phyloP scores from a whole-genome alignment of 768 basidiomycete genomes.

The Tulasnella sp. region DNA sequence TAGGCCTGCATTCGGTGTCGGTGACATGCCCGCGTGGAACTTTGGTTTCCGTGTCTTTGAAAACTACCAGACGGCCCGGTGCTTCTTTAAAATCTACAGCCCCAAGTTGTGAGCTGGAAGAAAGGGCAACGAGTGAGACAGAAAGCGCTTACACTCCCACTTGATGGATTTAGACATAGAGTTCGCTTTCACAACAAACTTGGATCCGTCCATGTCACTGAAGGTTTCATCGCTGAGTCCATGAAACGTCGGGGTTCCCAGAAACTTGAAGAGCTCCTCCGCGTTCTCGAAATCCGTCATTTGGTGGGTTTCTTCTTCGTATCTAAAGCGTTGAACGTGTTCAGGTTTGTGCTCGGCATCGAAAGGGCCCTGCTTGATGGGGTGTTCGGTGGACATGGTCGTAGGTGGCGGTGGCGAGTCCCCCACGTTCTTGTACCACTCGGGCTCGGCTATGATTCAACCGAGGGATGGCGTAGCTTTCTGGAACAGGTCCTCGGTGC shows the following conservation, averaged over 20 bases:
- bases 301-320: slow-evolving; percentile 1
- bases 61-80: neutral
- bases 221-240: neutral
- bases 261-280: slow-evolving; percentile 10
- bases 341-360: neutral
- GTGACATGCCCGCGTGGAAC: slow-evolving; percentile 12
- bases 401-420: no score
- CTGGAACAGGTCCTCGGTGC: no score
- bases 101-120: neutral
- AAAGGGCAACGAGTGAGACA: neutral
- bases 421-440: no score
- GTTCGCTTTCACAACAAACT: neutral
- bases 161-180: slow-evolving; percentile 15
- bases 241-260: neutral
- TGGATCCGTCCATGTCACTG: neutral
- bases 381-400: no score
- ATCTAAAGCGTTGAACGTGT: neutral
- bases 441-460: no score
- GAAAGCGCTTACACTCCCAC: slow-evolving; percentile 16
- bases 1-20: slow-evolving; percentile 5
- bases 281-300: neutral
- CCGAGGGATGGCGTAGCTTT: no score
- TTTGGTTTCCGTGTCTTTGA: slow-evolving; percentile 6
- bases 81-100: neutral
- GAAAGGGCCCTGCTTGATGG: slow-evolving; percentile 1